Evolutionary conservation across 1,139 yeast species (phyloP), one percentile per base, ranked within the genome.

Genomic region (Wickerhamomyces sp.): DNA sequence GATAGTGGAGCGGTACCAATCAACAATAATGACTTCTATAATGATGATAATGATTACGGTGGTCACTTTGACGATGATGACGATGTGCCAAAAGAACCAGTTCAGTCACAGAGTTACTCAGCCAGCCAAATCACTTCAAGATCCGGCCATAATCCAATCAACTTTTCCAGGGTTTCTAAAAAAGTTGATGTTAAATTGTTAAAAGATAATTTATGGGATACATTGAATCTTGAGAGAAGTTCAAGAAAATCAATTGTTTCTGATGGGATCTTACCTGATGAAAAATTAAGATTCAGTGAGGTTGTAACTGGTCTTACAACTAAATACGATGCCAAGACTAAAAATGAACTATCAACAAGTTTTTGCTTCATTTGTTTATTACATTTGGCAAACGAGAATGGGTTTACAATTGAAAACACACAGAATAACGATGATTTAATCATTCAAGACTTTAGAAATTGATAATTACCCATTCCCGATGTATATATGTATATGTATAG

Each of bases 341-440:
- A 62, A 37, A 70, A 66, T 36, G 95, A 88, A 40, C 59, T 88
- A 9, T 84, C 95, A 3, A 87, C 96, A 1, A 83, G 95, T 64
- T 84, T 85, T 58, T 85, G 89, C 52, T 88, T 88, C 53, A 86
- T 88, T 41, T 85, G 95, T 54, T 62, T 87, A 45, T 62, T 88
- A 28, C 96, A 88, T 61, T 66, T 88, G 43, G 96, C 96, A 6
- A 88, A 89, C 55, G 96, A 88, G 54, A 85, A 87, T 53, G 93
- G 93, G 1, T 66, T 88, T 32, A 58, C 67, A 2, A 75, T 91
- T 15, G 62, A 69, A 14, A 70, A 77, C 42, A 78, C 68, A 25
- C 76, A 70, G 1, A 62, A 64, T 20, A 68, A 74, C 46, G 72
- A 71, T 31, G 91, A 87, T 54, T 62, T 87, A 36, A 32, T 49